These are phyloP conservation scores for Coleophoma eucalyptorum DNA, from an alignment of 2,329 filamentous ascomycete species.

Conservation along the genomic window DNA sequence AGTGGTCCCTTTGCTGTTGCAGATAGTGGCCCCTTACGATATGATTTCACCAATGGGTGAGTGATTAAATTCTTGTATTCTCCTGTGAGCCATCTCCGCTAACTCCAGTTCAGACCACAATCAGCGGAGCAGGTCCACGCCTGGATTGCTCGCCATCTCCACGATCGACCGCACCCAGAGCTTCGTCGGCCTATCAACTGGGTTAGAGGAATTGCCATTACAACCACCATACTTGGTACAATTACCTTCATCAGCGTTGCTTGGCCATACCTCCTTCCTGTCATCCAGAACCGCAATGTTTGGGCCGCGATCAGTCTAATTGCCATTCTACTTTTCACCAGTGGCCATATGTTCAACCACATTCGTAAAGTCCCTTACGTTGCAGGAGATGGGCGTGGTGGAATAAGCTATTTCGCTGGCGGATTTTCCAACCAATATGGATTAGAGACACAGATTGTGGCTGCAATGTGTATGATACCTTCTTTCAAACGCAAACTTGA, in stretches of 20 bases:
- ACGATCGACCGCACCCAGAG: constrained; percentile 72
- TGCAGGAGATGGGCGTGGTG: constrained; percentile 76
- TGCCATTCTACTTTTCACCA: constrained; percentile 86
- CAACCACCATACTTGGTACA: constrained; percentile 65
- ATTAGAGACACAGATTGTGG: constrained; percentile 92
- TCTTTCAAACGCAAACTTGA: not conserved
- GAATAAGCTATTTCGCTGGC: constrained; percentile 82
- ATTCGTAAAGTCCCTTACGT: constrained; percentile 96
- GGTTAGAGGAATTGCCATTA: constrained; percentile 64
- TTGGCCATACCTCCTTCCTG: constrained; percentile 73
- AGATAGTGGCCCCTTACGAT: constrained; percentile 67
- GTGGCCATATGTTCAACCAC: constrained; percentile 99
- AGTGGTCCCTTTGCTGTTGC: constrained; percentile 72
- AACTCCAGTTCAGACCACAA: constrained; percentile 51
- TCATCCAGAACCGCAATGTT: constrained; percentile 85
- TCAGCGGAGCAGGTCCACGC: constrained; percentile 72
- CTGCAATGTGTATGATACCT: constrained; percentile 76
- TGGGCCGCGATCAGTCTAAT: constrained; percentile 92
- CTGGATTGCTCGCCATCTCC: constrained; percentile 77
- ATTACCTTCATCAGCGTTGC: constrained; percentile 67
- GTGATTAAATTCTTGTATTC: constrained; percentile 19
- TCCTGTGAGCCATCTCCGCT: constrained; percentile 5
- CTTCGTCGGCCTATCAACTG: constrained; percentile 87
- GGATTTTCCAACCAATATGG: constrained; percentile 95
- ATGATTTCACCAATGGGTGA: constrained; percentile 81